Conservation (phyloP, 1,284 basidiomycete genomes). For the Retiboletus flavoniger region DNA sequence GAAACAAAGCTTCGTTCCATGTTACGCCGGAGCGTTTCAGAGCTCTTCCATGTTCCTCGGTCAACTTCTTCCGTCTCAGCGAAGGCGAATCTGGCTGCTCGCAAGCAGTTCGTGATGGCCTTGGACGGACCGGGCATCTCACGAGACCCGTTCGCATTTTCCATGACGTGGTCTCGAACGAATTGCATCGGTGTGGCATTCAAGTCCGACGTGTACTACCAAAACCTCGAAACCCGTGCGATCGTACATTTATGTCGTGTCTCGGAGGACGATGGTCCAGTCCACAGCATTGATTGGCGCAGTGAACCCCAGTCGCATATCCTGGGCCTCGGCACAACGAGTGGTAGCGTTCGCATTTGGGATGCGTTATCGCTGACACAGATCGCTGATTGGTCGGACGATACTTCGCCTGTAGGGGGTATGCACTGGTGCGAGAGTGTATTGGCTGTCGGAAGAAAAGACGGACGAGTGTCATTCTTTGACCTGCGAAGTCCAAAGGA, state of each 20-base stretch:
- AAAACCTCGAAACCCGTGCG: slow-evolving; percentile 45
- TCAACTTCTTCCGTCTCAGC: slow-evolving; percentile 40
- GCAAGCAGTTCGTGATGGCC: slow-evolving; percentile 48
- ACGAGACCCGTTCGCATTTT: slow-evolving; percentile 44
- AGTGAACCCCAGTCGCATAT: slow-evolving; percentile 30
- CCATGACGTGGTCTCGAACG: slow-evolving; percentile 46
- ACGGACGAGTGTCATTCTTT: slow-evolving; percentile 40
- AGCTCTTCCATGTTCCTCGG: slow-evolving; percentile 39
- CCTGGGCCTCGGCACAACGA: slow-evolving; percentile 41
- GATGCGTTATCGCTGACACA: slow-evolving; percentile 36
- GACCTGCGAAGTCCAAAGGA: slow-evolving; percentile 37
- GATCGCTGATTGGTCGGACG: slow-evolving; percentile 38
- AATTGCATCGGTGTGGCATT: slow-evolving; percentile 52
- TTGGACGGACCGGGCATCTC: slow-evolving; percentile 51
- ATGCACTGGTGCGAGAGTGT: slow-evolving; percentile 43
- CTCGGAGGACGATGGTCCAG: slow-evolving; percentile 28
- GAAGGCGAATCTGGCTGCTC: slow-evolving; percentile 41
- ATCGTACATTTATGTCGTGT: slow-evolving; percentile 44
- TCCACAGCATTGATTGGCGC: slow-evolving; percentile 44
- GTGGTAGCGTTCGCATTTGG: slow-evolving; percentile 43
- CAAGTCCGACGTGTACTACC: slow-evolving; percentile 47
- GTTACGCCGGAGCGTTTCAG: slow-evolving; percentile 39
- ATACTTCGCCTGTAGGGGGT: slow-evolving; percentile 39
- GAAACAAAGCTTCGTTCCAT: slow-evolving; percentile 36
- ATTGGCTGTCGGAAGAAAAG: slow-evolving; percentile 42